These are phyloP conservation scores for Vinca minor DNA, from an alignment of 257 asterid species.

Conservation along the genomic window DNA sequence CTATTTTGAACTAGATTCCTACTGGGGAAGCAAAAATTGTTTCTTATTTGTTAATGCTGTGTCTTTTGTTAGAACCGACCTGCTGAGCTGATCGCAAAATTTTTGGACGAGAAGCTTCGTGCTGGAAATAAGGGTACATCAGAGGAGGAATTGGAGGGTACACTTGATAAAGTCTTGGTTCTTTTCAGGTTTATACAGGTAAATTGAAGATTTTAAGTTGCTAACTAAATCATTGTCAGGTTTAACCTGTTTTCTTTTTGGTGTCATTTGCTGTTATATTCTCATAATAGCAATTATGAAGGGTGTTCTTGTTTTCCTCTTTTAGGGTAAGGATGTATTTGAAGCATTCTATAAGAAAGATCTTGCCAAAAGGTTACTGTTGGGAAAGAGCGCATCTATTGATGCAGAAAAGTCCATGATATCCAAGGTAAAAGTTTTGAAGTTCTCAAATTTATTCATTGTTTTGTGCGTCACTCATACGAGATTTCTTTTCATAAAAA, in stretches of 20 bases:
- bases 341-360: constrained; percentile 52
- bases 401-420: constrained; percentile 95
- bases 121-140: constrained; percentile 99
- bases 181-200: constrained; percentile 97
- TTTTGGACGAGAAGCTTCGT: constrained; percentile 94
- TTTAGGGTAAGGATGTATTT: constrained; percentile 44
- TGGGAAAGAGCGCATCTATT: constrained; percentile 93
- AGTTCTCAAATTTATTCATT: constrained; percentile 2
- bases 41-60: not conserved
- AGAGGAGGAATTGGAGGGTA: constrained; percentile 98
- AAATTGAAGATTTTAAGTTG: constrained; percentile 7
- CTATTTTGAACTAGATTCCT: not conserved
- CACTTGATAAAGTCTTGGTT: constrained; percentile 91
- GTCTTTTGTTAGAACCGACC: constrained; percentile 65
- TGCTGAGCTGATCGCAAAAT: constrained; percentile 94
- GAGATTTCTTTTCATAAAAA: no score
- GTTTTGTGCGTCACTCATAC: constrained; percentile 13
- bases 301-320: not conserved
- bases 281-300: not conserved
- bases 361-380: constrained; percentile 79
- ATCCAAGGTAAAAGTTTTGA: constrained; percentile 20
- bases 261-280: not conserved
- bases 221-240: not conserved
- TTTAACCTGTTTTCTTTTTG: not conserved
- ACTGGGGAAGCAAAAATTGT: not conserved